Conservation (phyloP, 1,284 basidiomycete genomes). For the Cutaneotrichosporon curvatum region DNA sequence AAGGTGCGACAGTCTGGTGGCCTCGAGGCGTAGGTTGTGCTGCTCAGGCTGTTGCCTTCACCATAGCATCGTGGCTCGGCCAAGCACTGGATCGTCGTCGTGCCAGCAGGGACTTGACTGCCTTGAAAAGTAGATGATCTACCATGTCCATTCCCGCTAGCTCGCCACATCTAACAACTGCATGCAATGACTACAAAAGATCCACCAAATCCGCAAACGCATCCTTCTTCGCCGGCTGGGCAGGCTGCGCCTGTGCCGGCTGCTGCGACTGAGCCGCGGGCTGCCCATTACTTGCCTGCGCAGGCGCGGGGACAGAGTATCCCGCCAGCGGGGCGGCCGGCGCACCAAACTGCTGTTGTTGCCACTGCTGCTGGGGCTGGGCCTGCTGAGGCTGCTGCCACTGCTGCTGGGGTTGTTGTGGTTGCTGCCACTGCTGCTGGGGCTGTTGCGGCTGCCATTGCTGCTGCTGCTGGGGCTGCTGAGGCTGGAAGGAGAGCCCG, state of each 20-base stretch:
- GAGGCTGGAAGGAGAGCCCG: not conserved
- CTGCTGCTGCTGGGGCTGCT: slow-evolving; percentile 6
- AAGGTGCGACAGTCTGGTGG: too few relatives aligned
- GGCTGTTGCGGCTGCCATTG: slow-evolving; percentile 3
- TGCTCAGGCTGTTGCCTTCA: too few relatives aligned
- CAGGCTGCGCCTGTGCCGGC: slow-evolving; percentile 13
- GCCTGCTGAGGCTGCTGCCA: slow-evolving; percentile 11
- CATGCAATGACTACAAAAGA: slow-evolving; percentile 26
- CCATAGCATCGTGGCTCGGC: too few relatives aligned
- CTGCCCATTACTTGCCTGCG: slow-evolving; percentile 2
- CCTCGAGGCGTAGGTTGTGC: too few relatives aligned
- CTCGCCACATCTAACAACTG: slow-evolving; percentile 1
- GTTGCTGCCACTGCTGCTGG: slow-evolving; percentile 5
- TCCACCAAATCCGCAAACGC: slow-evolving; percentile 47
- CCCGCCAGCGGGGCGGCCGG: slow-evolving; percentile 9
- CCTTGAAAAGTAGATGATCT: too few relatives aligned
- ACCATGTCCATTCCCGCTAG: too few relatives aligned
- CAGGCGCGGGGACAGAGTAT: slow-evolving; percentile 1
- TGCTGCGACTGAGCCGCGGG: slow-evolving; percentile 8
- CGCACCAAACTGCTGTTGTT: slow-evolving; percentile 15
- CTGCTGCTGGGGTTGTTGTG: slow-evolving; percentile 13
- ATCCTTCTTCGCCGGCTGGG: slow-evolving; percentile 39
- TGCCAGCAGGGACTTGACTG: too few relatives aligned
- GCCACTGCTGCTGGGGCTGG: slow-evolving; percentile 10
- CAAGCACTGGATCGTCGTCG: too few relatives aligned